Base-by-base conservation (phyloP, 1,284 basidiomycete species). In the Takashimella tepidaria region DNA sequence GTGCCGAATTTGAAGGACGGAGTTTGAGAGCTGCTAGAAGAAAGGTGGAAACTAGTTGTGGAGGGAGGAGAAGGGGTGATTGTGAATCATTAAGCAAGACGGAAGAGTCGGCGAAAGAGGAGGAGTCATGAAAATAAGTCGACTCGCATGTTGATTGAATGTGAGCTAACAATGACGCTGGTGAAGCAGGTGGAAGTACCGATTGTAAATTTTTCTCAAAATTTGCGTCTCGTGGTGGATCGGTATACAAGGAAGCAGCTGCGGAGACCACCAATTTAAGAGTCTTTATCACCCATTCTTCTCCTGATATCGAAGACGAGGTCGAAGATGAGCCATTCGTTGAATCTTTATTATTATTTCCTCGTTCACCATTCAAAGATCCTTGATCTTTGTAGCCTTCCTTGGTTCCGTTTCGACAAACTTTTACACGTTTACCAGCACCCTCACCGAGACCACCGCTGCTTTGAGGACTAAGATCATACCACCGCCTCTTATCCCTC, bases 1-100 rank as follows among this genome's bases (percentile, higher is more conserved):
- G 51, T 1, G 68, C 53, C 4, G 60, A 52, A 5, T 55, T 45
- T 0, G 56, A 37, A 0, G 70, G 69, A 12, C 62, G 60, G 8
- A 72, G 59, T 53, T 72, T 72, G 27, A 73, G 59, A 1, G 64
- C 55, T n/a, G 70, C 70, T 21, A 72, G 62, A 22, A 70, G 59
- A 51, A 74, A 56, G 0, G 70, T 73, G 0, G 68, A 68, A 8
- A 73, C 41, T 10, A 74, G 45, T 23, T 59, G 56, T 0, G 72
- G 70, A 0, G 70, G 68, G 3, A 73, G 64, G 3, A 67, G 53
- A 1, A 50, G 11, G 5, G n/a, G 20, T 3, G 44, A 10, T 40
- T 20, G 11, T 51, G 21, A 10, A n/a, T n/a, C n/a, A n/a, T n/a
- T n/a, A n/a, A n/a, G n/a, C n/a, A n/a, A n/a, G n/a, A n/a, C n/a